These are phyloP conservation scores for Aspergillus nanangensis DNA, from an alignment of 495 filamentous ascomycete genomes.

Conservation along the genomic window DNA sequence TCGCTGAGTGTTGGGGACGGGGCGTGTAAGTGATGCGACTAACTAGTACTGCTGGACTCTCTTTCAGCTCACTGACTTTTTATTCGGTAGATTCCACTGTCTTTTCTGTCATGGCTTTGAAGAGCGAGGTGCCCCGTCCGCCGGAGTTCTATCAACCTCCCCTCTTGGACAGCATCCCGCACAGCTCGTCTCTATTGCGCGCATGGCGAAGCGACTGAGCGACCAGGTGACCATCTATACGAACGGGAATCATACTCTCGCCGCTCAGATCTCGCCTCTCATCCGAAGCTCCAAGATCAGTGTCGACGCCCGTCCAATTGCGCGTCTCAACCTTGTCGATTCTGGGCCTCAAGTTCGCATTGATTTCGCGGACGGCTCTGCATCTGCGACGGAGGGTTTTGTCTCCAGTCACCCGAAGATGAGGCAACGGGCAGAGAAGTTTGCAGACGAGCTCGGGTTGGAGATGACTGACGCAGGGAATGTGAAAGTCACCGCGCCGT, in stretches of 20 bases:
- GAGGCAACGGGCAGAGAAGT: constrained; percentile 11
- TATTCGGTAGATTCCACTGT: constrained; percentile 38
- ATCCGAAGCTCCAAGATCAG: too few species aligned
- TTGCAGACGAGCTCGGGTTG: constrained; percentile 30
- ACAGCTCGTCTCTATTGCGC: background rate
- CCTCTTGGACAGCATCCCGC: background rate
- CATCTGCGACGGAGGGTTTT: background rate
- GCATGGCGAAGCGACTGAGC: constrained; percentile 2
- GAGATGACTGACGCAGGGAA: constrained; percentile 21
- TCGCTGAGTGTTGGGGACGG: constrained; percentile 23
- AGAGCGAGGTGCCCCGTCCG: constrained; percentile 23
- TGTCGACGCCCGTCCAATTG: too few species aligned
- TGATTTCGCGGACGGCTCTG: too few species aligned
- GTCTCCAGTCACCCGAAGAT: background rate
- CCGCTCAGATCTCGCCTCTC: background rate
- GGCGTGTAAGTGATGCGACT: constrained; percentile 30
- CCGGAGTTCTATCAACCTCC: constrained; percentile 20
- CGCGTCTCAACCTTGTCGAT: too few species aligned
- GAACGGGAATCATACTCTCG: constrained; percentile 1
- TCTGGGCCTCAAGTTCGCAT: too few species aligned
- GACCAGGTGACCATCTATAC: constrained; percentile 2
- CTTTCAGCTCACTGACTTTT: constrained; percentile 2
- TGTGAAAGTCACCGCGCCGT: constrained; percentile 23
- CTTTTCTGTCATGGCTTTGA: constrained; percentile 47
- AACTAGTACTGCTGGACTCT: too few species aligned